phyloP scores from a whole-genome alignment of 1,139 yeast species.

The Lodderomyces margitis region DNA sequence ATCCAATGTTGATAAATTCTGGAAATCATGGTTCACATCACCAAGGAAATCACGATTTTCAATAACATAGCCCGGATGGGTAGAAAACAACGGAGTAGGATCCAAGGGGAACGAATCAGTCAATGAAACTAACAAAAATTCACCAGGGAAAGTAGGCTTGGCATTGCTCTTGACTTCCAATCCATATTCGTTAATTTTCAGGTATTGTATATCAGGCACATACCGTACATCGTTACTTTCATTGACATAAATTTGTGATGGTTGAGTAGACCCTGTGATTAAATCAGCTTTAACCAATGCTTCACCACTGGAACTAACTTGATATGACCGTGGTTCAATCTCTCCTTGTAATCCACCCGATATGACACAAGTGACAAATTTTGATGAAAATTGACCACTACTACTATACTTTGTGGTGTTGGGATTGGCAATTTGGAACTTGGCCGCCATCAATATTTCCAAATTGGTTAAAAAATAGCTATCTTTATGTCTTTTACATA shows the following conservation, averaged over 20 bases:
- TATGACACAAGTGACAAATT: conserved; percentile 89
- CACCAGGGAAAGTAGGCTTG: conserved; percentile 95
- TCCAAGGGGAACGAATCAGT: conserved; percentile 89
- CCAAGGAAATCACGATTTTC: conserved; percentile 80
- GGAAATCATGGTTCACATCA: conserved; percentile 39
- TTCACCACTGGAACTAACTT: conserved; percentile 85
- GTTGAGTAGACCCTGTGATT: conserved; percentile 85
- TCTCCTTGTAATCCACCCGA: conserved; percentile 85
- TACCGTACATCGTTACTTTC: conserved; percentile 69
- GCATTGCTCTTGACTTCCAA: conserved; percentile 85
- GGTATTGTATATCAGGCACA: conserved; percentile 92
- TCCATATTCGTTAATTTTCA: conserved; percentile 83
- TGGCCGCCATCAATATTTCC: conserved; percentile 85
- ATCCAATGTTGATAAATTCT: conserved; percentile 49
- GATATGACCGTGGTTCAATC: conserved; percentile 88
- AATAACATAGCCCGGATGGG: conserved; percentile 53
- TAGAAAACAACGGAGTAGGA: conserved; percentile 50
- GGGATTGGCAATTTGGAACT: conserved; percentile 67
- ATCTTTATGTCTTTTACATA: conserved; percentile 90
- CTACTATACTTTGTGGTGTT: conserved; percentile 65
- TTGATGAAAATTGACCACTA: conserved; percentile 74
- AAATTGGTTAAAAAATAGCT: conserved; percentile 85
- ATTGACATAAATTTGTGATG: conserved; percentile 81
- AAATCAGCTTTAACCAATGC: conserved; percentile 85
- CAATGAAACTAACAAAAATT: conserved; percentile 80